Conservation (phyloP, 1,284 basidiomycete genomes). For the Marasmius sp. region DNA sequence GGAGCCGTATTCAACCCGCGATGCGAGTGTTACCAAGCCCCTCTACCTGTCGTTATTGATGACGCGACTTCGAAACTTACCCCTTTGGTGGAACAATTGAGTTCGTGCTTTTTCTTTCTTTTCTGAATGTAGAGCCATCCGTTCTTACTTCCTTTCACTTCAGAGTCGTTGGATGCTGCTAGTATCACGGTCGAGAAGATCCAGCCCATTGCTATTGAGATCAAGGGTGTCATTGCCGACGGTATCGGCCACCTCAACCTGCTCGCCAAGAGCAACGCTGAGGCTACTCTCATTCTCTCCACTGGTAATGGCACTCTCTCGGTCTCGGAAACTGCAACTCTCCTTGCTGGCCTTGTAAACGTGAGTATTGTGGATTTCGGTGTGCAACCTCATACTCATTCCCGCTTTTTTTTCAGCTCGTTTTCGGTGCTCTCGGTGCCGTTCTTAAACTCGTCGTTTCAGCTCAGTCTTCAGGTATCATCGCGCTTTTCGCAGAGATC, state of each 20-base stretch:
- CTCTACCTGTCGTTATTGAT: constrained; percentile 3
- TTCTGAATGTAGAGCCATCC: neutral
- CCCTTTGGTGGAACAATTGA: constrained; percentile 2
- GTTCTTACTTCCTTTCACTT: neutral
- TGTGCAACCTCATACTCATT: neutral
- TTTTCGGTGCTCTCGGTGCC: neutral
- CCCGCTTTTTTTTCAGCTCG: neutral
- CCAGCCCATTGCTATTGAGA: neutral
- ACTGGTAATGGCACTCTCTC: neutral
- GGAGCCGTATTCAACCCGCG: neutral
- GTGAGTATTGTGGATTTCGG: neutral
- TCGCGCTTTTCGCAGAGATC: neutral
- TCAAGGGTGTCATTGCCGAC: neutral
- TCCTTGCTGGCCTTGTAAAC: neutral
- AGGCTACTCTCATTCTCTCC: neutral
- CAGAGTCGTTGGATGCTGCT: neutral
- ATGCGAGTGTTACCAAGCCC: neutral
- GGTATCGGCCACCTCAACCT: neutral
- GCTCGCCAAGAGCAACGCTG: neutral
- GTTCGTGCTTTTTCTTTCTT: neutral
- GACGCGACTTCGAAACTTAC: constrained; percentile 1
- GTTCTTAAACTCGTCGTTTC: neutral
- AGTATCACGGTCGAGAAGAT: neutral
- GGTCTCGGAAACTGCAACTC: neutral
- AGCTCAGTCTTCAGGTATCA: neutral